phyloP scores from a whole-genome alignment of 768 basidiomycete species.

The Leccinum arenicola region DNA sequence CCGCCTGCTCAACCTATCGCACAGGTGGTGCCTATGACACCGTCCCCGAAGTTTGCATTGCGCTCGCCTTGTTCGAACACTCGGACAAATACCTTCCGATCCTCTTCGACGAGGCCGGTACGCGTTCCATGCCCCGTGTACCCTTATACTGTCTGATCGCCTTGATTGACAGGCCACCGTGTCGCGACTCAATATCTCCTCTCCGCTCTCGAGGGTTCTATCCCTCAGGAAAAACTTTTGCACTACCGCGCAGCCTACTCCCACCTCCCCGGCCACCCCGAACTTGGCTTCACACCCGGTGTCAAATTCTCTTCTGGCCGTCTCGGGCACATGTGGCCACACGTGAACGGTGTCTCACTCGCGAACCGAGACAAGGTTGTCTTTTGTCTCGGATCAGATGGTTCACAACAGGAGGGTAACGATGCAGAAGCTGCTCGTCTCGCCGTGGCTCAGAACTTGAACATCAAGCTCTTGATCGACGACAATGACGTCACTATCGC shows the following conservation, averaged over 20 bases:
- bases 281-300: slow-evolving; percentile 87
- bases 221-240: slow-evolving; percentile 74
- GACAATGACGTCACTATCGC: slow-evolving; percentile 92
- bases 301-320: slow-evolving; percentile 94
- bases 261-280: slow-evolving; percentile 86
- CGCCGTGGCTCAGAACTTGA: slow-evolving; percentile 78
- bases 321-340: slow-evolving; percentile 87
- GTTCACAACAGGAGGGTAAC: slow-evolving; percentile 89
- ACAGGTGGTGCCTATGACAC: slow-evolving; percentile 68
- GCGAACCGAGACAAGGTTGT: slow-evolving; percentile 75
- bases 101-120: slow-evolving; percentile 81
- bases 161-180: slow-evolving; percentile 60
- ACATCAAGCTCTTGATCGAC: slow-evolving; percentile 84
- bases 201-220: slow-evolving; percentile 67
- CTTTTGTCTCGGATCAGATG: slow-evolving; percentile 85
- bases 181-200: slow-evolving; percentile 89
- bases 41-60: slow-evolving; percentile 80
- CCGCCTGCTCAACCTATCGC: slow-evolving; percentile 14
- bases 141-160: not conserved
- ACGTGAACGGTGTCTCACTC: slow-evolving; percentile 82
- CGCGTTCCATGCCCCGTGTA: slow-evolving; percentile 17
- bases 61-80: slow-evolving; percentile 69
- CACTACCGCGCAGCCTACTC: slow-evolving; percentile 86
- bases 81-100: slow-evolving; percentile 62
- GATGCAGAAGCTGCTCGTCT: slow-evolving; percentile 88